phyloP scores from a whole-genome alignment of 192 early-diverging fungal genomes.

The Gigaspora rosea region DNA sequence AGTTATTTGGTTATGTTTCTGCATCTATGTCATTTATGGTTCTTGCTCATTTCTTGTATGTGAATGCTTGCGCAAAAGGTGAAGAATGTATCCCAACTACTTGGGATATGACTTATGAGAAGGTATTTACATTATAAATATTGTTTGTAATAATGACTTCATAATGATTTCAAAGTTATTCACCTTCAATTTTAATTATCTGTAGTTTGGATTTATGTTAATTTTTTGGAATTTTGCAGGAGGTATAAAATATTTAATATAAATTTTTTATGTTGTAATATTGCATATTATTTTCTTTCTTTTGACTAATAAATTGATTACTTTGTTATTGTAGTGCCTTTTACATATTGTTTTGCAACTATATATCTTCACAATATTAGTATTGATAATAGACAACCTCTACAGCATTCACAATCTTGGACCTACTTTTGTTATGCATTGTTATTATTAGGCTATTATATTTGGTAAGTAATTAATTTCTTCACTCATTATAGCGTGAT shows the following conservation, averaged over 20 bases:
- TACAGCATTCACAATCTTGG: slow-evolving; percentile 38
- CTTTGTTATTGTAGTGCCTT: slow-evolving; percentile 39
- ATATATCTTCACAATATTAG: slow-evolving; percentile 47
- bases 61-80: slow-evolving; percentile 53
- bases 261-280: background rate
- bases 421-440: slow-evolving; percentile 40
- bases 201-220: slow-evolving; percentile 49
- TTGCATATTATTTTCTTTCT: background rate
- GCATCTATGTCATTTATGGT: slow-evolving; percentile 48
- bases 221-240: slow-evolving; percentile 57
- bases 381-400: slow-evolving; percentile 38
- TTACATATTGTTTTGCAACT: slow-evolving; percentile 51
- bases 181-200: slow-evolving; percentile 1
- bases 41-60: slow-evolving; percentile 52
- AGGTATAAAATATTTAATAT: slow-evolving; percentile 15
- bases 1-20: slow-evolving; percentile 42
- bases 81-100: slow-evolving; percentile 56
- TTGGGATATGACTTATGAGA: slow-evolving; percentile 58
- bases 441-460: slow-evolving; percentile 43
- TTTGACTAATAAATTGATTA: background rate
- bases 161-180: background rate
- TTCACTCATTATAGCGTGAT: background rate
- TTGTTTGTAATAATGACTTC: background rate
- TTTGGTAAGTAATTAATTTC: slow-evolving; percentile 30
- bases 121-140: slow-evolving; percentile 32